Evolutionary conservation across 2,329 filamentous ascomycete genomes (phyloP).

Genomic region (Pseudogymnoascus sp.): DNA sequence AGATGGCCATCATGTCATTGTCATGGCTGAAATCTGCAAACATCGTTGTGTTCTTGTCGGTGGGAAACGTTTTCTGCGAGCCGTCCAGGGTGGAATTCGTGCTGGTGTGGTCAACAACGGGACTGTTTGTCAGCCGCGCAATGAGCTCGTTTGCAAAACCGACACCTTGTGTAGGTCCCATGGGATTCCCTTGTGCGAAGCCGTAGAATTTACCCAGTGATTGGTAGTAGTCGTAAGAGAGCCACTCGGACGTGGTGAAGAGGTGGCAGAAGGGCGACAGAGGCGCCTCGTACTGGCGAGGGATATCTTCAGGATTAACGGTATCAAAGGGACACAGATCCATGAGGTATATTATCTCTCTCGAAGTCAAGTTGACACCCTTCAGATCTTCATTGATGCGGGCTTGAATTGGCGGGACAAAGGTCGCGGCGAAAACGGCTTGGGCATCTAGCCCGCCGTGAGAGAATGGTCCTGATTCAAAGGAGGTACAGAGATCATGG

Average conservation of each 20-base stretch:
- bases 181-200: slow-evolving; percentile 66
- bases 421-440: slow-evolving; percentile 52
- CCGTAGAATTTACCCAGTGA: slow-evolving; percentile 80
- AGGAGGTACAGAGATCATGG: slow-evolving; percentile 63
- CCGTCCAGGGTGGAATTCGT: slow-evolving; percentile 73
- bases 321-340: slow-evolving; percentile 83
- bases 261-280: slow-evolving; percentile 66
- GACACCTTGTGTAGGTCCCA: slow-evolving; percentile 79
- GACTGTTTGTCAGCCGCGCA: slow-evolving; percentile 62
- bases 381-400: slow-evolving; percentile 63
- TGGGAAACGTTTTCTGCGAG: slow-evolving; percentile 62
- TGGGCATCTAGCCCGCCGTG: slow-evolving; percentile 45
- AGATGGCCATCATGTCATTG: slow-evolving; percentile 74
- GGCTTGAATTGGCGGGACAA: slow-evolving; percentile 59
- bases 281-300: slow-evolving; percentile 55
- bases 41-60: slow-evolving; percentile 48
- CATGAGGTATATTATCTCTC: slow-evolving; percentile 69
- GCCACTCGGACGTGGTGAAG: slow-evolving; percentile 69
- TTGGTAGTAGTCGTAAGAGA: slow-evolving; percentile 72
- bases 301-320: slow-evolving; percentile 51
- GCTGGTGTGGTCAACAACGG: slow-evolving; percentile 64
- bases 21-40: slow-evolving; percentile 94
- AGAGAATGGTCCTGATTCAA: slow-evolving; percentile 53
- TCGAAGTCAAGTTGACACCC: slow-evolving; percentile 55
- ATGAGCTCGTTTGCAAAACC: slow-evolving; percentile 85